Conservation (phyloP, 495 filamentous ascomycete genomes). For the Talaromyces trachyspermus region DNA sequence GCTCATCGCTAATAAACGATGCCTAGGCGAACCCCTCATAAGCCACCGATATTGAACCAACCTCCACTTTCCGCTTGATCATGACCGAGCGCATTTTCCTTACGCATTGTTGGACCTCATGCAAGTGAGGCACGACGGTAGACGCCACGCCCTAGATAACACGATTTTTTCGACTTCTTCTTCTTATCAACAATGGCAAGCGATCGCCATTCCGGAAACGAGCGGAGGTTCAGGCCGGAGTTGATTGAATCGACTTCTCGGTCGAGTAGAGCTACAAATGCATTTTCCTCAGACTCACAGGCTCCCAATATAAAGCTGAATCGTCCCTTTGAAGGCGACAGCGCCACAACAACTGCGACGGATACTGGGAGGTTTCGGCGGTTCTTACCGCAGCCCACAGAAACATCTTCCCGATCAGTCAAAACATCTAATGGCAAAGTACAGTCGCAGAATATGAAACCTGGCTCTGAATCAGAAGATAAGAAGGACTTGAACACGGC, state of each 20-base stretch:
- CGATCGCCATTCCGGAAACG: background rate
- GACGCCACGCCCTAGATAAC: too few relatives aligned
- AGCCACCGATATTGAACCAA: too few relatives aligned
- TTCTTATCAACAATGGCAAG: background rate
- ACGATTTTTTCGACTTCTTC: background rate
- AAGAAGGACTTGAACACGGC: slow-evolving; percentile 25
- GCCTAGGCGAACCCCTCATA: too few relatives aligned
- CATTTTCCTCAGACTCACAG: background rate
- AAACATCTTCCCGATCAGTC: slow-evolving; percentile 55
- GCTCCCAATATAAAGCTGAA: too few relatives aligned
- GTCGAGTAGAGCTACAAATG: slow-evolving; percentile 1
- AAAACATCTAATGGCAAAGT: slow-evolving; percentile 40
- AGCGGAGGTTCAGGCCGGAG: slow-evolving; percentile 8
- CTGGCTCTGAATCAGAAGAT: background rate
- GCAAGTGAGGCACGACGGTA: background rate
- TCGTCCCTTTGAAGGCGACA: too few relatives aligned
- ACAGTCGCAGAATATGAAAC: slow-evolving; percentile 27
- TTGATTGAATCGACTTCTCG: slow-evolving; percentile 4
- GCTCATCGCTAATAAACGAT: too few relatives aligned
- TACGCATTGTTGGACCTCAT: too few relatives aligned
- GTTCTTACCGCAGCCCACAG: slow-evolving; percentile 59
- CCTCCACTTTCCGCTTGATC: too few relatives aligned
- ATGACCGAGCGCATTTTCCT: too few relatives aligned
- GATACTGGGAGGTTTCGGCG: slow-evolving; percentile 25
- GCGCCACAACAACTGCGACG: slow-evolving; percentile 5